Evolutionary conservation across 192 early-diverging fungal genomes (phyloP), one percentile per base, ranked within the genome.

Genomic region (Dissophora globulifera): DNA sequence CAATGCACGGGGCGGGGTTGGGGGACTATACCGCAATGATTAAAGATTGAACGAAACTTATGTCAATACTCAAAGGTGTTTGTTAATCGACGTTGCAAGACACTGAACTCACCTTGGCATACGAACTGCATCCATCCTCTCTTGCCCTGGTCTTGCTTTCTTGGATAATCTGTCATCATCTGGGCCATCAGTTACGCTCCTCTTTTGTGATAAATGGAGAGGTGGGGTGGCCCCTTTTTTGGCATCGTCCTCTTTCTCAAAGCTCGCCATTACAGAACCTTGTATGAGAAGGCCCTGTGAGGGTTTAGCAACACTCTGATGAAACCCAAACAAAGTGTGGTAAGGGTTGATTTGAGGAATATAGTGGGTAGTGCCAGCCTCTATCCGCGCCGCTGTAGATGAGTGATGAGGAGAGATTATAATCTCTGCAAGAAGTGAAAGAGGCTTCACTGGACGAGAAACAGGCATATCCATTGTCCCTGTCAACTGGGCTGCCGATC

Each of bases 291-390:
- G 20, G 2, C 9, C 20, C 7, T 19, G 8, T 54, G 38, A 20
- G 3, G 23, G 35, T 31, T 4, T 11, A 5, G 31, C 2, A 19
- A 23, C 38, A 7, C 23, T 41, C 27, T 38, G 15, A 19, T 26
- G 16, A 20, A 71, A 22, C 29, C 58, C 27, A 31, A 58, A 8
- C 17, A 74, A 50, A 1, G 47, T 25, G 20, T 64, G 41, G n/a
- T 43, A 55, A n/a, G 62, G 62, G 5, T 76, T 47, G 27, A 76
- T 62, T 31, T 1, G 22, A 6, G 56, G 64, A 29, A 76, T 33
- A 26, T 53, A 29, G 35, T 61, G 49, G 3, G 29, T 29, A 47
- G 20, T 22, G 4, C 50, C 40, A 0, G 31, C 20, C 8, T 47
- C 40, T 7, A 56, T 4, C 16, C 40, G 26, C 33, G 23, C 19